These are phyloP conservation scores for Ascochyta lentis DNA, from an alignment of 2,329 filamentous ascomycete genomes.

Conservation along the genomic window DNA sequence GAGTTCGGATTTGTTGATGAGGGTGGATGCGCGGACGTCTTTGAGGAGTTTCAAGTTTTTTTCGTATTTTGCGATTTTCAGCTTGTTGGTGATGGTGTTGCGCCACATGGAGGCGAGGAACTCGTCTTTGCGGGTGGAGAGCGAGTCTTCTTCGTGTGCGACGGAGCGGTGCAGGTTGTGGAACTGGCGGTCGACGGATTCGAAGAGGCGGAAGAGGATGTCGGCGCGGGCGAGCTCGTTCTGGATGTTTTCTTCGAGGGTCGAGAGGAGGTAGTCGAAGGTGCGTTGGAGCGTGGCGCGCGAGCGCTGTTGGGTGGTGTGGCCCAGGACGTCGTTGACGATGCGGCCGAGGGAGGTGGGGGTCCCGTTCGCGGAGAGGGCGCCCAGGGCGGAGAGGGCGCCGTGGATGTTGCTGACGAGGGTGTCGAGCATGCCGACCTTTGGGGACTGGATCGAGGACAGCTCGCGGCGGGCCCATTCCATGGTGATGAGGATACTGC, in stretches of 20 bases:
- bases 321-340: conserved; percentile 77
- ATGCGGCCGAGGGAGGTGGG: conserved; percentile 74
- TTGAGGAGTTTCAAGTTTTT: conserved; percentile 82
- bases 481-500: conserved; percentile 88
- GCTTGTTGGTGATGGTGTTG: conserved; percentile 78
- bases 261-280: conserved; percentile 84
- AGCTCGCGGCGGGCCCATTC: conserved; percentile 93
- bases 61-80: conserved; percentile 85
- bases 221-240: conserved; percentile 82
- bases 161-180: conserved; percentile 85
- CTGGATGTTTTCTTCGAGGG: conserved; percentile 88
- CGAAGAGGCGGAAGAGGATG: conserved; percentile 85
- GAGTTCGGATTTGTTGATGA: conserved; percentile 85
- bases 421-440: conserved; percentile 67
- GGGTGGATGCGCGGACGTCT: conserved; percentile 80
- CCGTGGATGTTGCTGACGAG: conserved; percentile 85
- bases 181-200: conserved; percentile 89
- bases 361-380: conserved; percentile 48
- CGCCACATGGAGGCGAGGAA: conserved; percentile 87
- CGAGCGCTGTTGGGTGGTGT: conserved; percentile 80
- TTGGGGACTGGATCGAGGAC: conserved; percentile 52
- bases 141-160: conserved; percentile 79
- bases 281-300: conserved; percentile 82
- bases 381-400: conserved; percentile 68
- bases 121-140: conserved; percentile 82